Evolutionary conservation across 129 eudicot species (phyloP).

Genomic region (Silybum marianum): DNA sequence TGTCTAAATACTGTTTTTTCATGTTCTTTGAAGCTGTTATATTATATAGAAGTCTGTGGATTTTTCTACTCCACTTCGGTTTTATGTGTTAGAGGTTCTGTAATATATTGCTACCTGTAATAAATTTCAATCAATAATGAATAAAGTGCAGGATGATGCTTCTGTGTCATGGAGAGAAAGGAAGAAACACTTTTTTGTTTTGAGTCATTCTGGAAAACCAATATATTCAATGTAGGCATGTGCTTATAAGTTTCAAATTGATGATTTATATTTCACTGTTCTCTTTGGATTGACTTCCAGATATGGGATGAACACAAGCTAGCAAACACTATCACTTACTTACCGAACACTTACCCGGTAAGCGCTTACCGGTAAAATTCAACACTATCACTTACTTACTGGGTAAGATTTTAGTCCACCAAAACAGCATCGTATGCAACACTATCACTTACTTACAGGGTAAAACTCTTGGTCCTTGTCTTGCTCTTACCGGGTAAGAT

Average conservation of each 20-base stretch:
- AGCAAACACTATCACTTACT: too few relatives aligned
- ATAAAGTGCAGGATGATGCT: slow-evolving; percentile 68
- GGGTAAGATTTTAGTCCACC: too few relatives aligned
- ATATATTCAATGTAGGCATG: slow-evolving; percentile 66
- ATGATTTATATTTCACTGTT: neutral
- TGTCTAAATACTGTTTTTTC: neutral
- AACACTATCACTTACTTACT: too few relatives aligned
- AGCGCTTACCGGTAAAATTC: too few relatives aligned
- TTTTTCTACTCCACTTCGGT: neutral
- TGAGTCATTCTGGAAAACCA: slow-evolving; percentile 80
- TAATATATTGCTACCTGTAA: neutral
- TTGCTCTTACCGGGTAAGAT: too few relatives aligned
- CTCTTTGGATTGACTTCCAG: slow-evolving; percentile 33
- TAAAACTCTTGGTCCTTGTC: too few relatives aligned
- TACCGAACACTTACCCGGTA: too few relatives aligned
- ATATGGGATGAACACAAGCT: slow-evolving; percentile 82
- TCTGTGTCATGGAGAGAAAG: slow-evolving; percentile 83
- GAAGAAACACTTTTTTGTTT: slow-evolving; percentile 67
- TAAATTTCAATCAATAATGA: slow-evolving; percentile 7
- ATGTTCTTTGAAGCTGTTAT: neutral
- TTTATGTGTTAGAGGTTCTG: neutral
- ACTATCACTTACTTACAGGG: too few relatives aligned
- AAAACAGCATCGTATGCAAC: too few relatives aligned
- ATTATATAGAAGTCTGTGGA: neutral
- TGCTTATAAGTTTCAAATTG: neutral